A percentile compares a stretch with the other conserved stretches of the same genome.
These are phyloP conservation scores for Pichia pseudocactophila DNA, from an alignment of 805 yeast genomes.

Conservation along the genomic window DNA sequence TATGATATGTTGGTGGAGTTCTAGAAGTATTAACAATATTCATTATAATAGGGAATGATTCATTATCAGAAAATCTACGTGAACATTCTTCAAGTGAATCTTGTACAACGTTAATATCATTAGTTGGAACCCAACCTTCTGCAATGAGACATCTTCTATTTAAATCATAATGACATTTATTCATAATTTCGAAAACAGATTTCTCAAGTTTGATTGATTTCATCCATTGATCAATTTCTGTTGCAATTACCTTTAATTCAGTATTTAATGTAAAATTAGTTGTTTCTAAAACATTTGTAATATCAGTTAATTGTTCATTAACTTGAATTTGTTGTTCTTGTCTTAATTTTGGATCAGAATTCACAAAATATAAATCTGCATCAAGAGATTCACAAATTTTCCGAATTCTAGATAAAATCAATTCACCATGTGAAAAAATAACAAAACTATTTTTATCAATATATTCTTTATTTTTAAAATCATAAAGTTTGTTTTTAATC, in stretches of 20 bases:
- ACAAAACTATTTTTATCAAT: constrained; percentile 77
- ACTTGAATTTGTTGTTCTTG: constrained; percentile 33
- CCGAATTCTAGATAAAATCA: constrained; percentile 61
- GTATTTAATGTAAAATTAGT: constrained; percentile 49
- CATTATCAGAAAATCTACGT: constrained; percentile 15
- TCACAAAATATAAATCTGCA: constrained; percentile 64
- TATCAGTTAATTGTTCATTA: constrained; percentile 43
- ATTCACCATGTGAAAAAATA: constrained; percentile 83
- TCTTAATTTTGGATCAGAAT: constrained; percentile 32
- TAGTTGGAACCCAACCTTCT: constrained; percentile 67
- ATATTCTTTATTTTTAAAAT: constrained; percentile 43
- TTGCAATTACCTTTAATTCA: constrained; percentile 55
- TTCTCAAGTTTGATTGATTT: constrained; percentile 44
- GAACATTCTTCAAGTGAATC: constrained; percentile 35
- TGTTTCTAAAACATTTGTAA: constrained; percentile 39
- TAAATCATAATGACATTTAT: constrained; percentile 59
- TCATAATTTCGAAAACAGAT: constrained; percentile 48
- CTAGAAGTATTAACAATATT: constrained; percentile 64
- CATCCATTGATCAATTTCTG: constrained; percentile 56
- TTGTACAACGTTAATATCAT: constrained; percentile 40
- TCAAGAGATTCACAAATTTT: constrained; percentile 87
- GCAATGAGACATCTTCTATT: constrained; percentile 58
- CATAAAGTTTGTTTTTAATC: constrained; percentile 60
- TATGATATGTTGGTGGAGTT: constrained; percentile 91
- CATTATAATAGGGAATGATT: constrained; percentile 28